Evolutionary conservation across 2,329 filamentous ascomycete genomes (phyloP), one percentile per base, ranked within the genome.

Genomic region (Aspergillus calidoustus): DNA sequence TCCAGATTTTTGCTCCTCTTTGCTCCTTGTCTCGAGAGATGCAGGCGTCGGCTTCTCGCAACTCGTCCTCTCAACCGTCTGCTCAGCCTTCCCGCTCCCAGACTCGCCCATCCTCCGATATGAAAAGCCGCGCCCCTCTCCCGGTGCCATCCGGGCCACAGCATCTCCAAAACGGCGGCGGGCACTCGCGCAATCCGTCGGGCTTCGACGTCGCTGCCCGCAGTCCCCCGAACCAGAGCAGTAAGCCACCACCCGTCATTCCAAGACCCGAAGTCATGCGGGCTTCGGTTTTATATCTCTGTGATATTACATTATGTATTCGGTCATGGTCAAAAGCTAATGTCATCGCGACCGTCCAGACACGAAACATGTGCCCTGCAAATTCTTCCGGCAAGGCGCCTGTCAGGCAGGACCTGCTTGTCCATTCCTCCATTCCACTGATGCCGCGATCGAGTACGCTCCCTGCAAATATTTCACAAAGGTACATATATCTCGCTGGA

Each of bases 401-500:
- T 99, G 95, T 79, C 94, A 98, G 84, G 95, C 95, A 61, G 95
- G 95, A 70, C 91, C 91, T 76, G 92, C 93, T 68, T 99, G 95
- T 81, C 95, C 95, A 46, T 99, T 98, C 80, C 92, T 93, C 71
- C 95, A 99, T 81, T 94, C 96, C 66, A 88, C 95, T 66, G 91
- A 95, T 75, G 86, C 89, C 31, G 87, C 93, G 46, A 87, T 91
- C 55, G 92, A 97, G 76, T 93, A 91, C 64, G 88, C 96, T 67
- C 87, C 87, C 13, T 99, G 95, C 89, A 99, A 98, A 81, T 99
- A 98, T 81, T 99, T 98, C 77, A 91, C 93, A 74, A 99, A 98
- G 89, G 93, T 96, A 82, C 71, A 57, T 41, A 31, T 9, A 43
- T n/a, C 23, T 31, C 15, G 48, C 23, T 4, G 13, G 22, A 13